Base-by-base conservation (phyloP, 129 eudicot species). In the Flaveria linearis region DNA sequence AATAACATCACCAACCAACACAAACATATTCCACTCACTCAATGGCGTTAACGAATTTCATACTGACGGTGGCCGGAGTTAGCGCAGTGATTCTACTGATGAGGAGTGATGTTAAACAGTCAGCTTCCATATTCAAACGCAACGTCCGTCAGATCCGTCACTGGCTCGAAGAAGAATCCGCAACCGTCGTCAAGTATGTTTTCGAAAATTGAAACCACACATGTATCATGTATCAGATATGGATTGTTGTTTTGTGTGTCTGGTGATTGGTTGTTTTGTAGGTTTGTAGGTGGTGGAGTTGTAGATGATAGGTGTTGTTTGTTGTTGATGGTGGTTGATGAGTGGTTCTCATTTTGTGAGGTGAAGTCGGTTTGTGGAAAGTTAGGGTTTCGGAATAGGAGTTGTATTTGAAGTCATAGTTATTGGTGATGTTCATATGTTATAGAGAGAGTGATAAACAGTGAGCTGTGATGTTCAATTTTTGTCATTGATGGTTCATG, bases 81-180 rank as follows among this genome's bases (percentile, higher is more conserved):
- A 85, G 96, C 75, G 94, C 96, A 1, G 96, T 92, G 74, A 53
- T 92, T 30, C 62, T 92, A 16, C 84, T 92, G 25, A 67, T 88
- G 89, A 82, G 96, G 84, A 86, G 87, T 53, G 96, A 90, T 41
- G 92, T 92, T 9, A 92, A 80, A 72, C 98, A 90, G 41, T 88
- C 96, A 0, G 94, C 96, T 30, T 26, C 84, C 68, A 88, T 90
- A 66, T 83, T 90, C 83, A 87, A 84, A 78, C 88, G 94, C 45
- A 90, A 92, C 84, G 88, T 90, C 17, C 86, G 92, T 62, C 96
- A 92, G 25, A 92, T 92, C 74, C 98, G 96, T 36, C 84, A 81
- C 76, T 92, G 94, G 98, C 90, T 92, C 42, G 92, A 90, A 78
- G 94, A 92, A 71, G 98, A 92, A 76, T 90, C 96, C 61, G 76